Percentiles rank a stretch among this genome's conserved stretches.
Conservation (phyloP, 345 rosid genomes). For the Citrus mangshanensis region DNA sequence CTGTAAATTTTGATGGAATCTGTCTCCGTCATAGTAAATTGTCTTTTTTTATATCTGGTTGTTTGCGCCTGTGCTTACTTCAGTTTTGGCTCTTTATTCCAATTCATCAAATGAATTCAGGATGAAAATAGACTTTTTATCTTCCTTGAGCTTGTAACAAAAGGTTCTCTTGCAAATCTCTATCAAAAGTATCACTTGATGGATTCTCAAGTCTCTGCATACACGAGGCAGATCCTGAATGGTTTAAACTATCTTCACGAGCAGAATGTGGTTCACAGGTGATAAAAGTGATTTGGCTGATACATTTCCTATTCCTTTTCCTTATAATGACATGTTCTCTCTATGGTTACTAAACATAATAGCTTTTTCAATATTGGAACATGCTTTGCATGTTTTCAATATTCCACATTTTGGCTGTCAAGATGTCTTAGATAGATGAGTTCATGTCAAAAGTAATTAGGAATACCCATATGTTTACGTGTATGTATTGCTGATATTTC, state of each 20-base stretch:
- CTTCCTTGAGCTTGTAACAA: slow-evolving; percentile 75
- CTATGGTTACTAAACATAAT: background rate
- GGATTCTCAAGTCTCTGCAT: slow-evolving; percentile 66
- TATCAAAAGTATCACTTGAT: slow-evolving; percentile 55
- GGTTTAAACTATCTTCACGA: slow-evolving; percentile 90
- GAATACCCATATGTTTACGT: background rate
- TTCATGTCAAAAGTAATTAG: background rate
- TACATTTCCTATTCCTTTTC: background rate
- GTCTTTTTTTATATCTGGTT: background rate
- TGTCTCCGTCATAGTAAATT: background rate
- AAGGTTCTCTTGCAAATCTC: slow-evolving; percentile 68
- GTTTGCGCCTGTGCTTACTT: background rate
- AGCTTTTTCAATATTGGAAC: background rate
- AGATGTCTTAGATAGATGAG: background rate
- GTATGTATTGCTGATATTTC: background rate
- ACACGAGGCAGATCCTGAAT: slow-evolving; percentile 77
- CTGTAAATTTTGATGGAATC: background rate
- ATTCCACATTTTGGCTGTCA: background rate
- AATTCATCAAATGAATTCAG: slow-evolving; percentile 35
- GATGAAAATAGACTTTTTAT: slow-evolving; percentile 71
- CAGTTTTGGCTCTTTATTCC: background rate
- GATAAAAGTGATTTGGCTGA: slow-evolving; percentile 3
- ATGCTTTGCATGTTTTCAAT: background rate
- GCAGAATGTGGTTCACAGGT: slow-evolving; percentile 75
- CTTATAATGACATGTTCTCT: background rate